A percentile compares a stretch with the other conserved stretches of the same genome.
Evolutionary conservation across 2,329 filamentous ascomycete genomes (phyloP).

Genomic region (Colletotrichum agaves): DNA sequence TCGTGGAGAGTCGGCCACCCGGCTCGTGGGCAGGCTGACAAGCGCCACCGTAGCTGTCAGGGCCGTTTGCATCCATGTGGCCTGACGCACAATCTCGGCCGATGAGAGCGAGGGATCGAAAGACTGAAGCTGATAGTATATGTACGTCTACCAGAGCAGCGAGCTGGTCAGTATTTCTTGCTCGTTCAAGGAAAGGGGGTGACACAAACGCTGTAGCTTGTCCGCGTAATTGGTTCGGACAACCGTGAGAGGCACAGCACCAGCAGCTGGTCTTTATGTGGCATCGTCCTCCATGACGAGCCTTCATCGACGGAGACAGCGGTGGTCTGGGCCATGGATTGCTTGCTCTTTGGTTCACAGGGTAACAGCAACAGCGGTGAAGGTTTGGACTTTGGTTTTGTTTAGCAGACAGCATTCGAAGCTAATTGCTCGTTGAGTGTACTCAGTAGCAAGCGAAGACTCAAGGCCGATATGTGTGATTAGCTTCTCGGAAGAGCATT

Average conservation of each 20-base stretch:
- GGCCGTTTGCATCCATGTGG: slow-evolving; percentile 8
- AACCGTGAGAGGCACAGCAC: slow-evolving; percentile 1
- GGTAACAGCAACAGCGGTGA: not conserved
- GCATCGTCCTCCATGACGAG: slow-evolving; percentile 10
- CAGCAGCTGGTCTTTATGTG: slow-evolving; percentile 12
- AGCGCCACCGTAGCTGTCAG: not conserved
- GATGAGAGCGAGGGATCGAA: not conserved
- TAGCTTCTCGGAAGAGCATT: not conserved
- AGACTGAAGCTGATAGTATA: slow-evolving; percentile 2
- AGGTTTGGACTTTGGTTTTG: not conserved
- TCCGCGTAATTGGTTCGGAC: slow-evolving; percentile 4
- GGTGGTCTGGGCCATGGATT: not conserved
- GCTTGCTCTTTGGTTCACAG: not conserved
- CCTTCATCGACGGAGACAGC: not conserved
- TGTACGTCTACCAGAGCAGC: not conserved
- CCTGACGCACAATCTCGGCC: slow-evolving; percentile 1
- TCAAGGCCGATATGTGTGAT: not conserved
- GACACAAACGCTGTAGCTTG: not conserved
- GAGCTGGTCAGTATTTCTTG: not conserved
- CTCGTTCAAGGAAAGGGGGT: not conserved
- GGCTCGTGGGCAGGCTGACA: slow-evolving; percentile 2
- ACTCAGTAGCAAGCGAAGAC: not conserved
- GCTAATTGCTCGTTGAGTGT: not conserved
- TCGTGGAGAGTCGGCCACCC: not conserved
- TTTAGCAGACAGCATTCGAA: not conserved